Evolutionary conservation across 176 grass and related monocot species (phyloP).

Genomic region (Tillandsia fasciculata): DNA sequence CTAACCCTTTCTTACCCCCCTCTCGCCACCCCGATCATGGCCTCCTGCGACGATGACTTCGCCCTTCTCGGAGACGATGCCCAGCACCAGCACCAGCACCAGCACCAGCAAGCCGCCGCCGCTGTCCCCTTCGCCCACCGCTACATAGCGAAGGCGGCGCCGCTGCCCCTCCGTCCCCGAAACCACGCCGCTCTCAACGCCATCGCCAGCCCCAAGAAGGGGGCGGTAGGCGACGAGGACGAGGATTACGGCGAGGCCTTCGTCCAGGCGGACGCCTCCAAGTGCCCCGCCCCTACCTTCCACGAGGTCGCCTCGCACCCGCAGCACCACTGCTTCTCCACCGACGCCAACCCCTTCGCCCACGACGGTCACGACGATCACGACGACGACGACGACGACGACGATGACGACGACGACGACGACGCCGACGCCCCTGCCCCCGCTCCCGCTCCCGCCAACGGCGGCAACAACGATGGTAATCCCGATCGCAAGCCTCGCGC

Average conservation of each 20-base stretch:
- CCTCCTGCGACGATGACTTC: slow-evolving; percentile 83
- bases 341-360: slow-evolving; percentile 19
- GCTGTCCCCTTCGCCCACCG: slow-evolving; percentile 19
- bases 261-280: slow-evolving; percentile 12
- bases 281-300: slow-evolving; percentile 6
- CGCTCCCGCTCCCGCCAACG: background rate
- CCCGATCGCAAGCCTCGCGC: slow-evolving; percentile 22
- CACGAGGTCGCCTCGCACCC: background rate
- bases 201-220: slow-evolving; percentile 10
- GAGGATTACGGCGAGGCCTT: slow-evolving; percentile 21
- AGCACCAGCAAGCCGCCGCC: slow-evolving; percentile 5
- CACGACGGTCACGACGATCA: slow-evolving; percentile 36
- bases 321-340: slow-evolving; percentile 14
- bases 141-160: slow-evolving; percentile 12
- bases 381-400: slow-evolving; percentile 14
- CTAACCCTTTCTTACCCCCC: slow-evolving; percentile 9
- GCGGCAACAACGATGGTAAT: background rate
- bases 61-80: slow-evolving; percentile 57
- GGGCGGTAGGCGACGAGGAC: background rate
- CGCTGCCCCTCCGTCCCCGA: slow-evolving; percentile 7
- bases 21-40: slow-evolving; percentile 41
- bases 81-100: slow-evolving; percentile 20
- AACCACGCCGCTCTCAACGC: background rate
- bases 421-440: background rate
- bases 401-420: slow-evolving; percentile 38